phyloP scores from a whole-genome alignment of 371 early-diverging fungal species.

The Haplosporangium sp. region DNA sequence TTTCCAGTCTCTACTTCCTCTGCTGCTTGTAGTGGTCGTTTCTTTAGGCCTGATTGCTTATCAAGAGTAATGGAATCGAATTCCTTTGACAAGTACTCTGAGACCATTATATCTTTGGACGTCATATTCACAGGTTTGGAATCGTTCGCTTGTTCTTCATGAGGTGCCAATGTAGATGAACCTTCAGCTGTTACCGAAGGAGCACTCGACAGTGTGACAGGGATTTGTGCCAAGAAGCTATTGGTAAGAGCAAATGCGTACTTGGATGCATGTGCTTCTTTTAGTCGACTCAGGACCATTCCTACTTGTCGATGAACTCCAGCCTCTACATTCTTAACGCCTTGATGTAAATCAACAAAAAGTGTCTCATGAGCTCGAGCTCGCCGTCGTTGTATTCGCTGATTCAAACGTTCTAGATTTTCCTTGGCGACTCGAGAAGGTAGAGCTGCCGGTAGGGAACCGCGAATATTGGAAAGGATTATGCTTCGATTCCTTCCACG shows the following conservation, averaged over 20 bases:
- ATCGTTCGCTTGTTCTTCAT: too few species aligned
- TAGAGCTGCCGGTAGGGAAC: background rate
- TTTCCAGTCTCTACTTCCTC: background rate
- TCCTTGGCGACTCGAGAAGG: slow-evolving; percentile 2
- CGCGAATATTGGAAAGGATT: slow-evolving; percentile 9
- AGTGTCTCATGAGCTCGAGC: slow-evolving; percentile 32
- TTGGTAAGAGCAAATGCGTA: slow-evolving; percentile 49
- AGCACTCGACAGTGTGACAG: slow-evolving; percentile 3
- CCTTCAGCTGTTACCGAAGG: background rate
- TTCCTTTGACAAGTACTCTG: slow-evolving; percentile 6
- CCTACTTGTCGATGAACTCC: slow-evolving; percentile 44
- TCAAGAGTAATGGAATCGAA: slow-evolving; percentile 10
- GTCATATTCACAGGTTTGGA: background rate
- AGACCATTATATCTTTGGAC: background rate
- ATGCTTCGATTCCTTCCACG: slow-evolving; percentile 19
- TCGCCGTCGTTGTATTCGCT: slow-evolving; percentile 23
- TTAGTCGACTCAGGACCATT: slow-evolving; percentile 44
- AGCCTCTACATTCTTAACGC: slow-evolving; percentile 38
- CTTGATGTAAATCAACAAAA: slow-evolving; percentile 40
- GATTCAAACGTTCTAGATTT: background rate
- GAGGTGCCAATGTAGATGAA: background rate
- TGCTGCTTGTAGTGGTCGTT: background rate
- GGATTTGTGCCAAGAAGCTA: slow-evolving; percentile 35
- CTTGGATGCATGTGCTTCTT: slow-evolving; percentile 30
- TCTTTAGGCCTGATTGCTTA: background rate